Conservation (phyloP, 441 rosid genomes). For the Cnidoscolus chayamansa region DNA sequence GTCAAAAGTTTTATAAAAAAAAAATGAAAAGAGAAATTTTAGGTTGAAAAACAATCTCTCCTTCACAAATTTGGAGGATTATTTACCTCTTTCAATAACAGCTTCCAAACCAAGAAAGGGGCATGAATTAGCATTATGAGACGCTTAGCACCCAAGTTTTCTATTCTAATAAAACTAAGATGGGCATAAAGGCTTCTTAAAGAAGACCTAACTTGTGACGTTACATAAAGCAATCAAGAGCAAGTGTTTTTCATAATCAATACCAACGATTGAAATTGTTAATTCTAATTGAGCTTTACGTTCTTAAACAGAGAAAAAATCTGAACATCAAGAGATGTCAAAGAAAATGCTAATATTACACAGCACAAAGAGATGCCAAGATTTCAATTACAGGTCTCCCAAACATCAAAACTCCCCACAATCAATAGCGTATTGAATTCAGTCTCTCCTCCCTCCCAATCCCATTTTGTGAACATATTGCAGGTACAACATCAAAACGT, state of each 20-base stretch:
- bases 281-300: not conserved
- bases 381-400: conserved; percentile 30
- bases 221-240: not conserved
- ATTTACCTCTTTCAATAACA: not conserved
- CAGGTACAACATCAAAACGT: conserved; percentile 25
- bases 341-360: conserved; percentile 38
- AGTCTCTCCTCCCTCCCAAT: conserved; percentile 16
- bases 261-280: not conserved
- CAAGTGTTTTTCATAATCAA: not conserved
- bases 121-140: conserved; percentile 4
- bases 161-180: not conserved
- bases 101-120: conserved; percentile 7
- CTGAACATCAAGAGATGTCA: conserved; percentile 14
- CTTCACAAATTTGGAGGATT: not conserved
- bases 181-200: not conserved
- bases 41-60: not conserved
- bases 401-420: conserved; percentile 33
- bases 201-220: not conserved
- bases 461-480: conserved; percentile 25
- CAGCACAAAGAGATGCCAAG: conserved; percentile 37
- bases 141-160: conserved; percentile 3
- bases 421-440: conserved; percentile 18
- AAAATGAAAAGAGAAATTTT: not conserved
- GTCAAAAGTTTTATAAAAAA: not conserved
- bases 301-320: conserved; percentile 10